Evolutionary conservation across 1,284 basidiomycete species (phyloP).

Genomic region (Ustilago curta): DNA sequence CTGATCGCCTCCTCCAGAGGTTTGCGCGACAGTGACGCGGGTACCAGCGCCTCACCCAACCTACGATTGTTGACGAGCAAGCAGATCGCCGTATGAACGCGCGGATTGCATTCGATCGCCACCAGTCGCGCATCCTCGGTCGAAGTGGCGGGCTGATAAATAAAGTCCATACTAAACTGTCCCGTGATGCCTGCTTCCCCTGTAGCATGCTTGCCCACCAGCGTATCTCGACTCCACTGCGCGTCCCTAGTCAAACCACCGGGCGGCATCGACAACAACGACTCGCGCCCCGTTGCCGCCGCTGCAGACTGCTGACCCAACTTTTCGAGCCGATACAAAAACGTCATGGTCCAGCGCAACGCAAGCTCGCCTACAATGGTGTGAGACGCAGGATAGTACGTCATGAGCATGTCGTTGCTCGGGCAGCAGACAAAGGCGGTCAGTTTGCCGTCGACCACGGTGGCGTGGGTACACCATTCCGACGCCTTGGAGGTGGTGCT

Average conservation of each 20-base stretch:
- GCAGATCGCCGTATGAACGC: slow-evolving; percentile 71
- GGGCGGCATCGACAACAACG: not conserved
- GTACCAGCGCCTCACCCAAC: slow-evolving; percentile 38
- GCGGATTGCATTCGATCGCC: slow-evolving; percentile 71
- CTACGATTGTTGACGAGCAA: slow-evolving; percentile 62
- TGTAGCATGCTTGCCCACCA: slow-evolving; percentile 34
- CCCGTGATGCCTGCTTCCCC: slow-evolving; percentile 64
- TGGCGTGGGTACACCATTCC: slow-evolving; percentile 71
- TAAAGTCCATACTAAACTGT: slow-evolving; percentile 72
- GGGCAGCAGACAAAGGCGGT: slow-evolving; percentile 71
- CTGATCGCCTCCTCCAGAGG: not conserved
- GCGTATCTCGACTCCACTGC: slow-evolving; percentile 29
- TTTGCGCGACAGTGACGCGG: slow-evolving; percentile 9
- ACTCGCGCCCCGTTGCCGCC: too few relatives aligned
- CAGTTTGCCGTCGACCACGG: slow-evolving; percentile 70
- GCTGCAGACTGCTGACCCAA: not conserved
- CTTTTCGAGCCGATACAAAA: slow-evolving; percentile 64
- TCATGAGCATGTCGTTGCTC: slow-evolving; percentile 72
- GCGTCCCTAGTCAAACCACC: slow-evolving; percentile 2
- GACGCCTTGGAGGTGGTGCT: slow-evolving; percentile 18
- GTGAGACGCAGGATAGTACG: slow-evolving; percentile 69
- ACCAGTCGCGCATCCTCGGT: slow-evolving; percentile 67
- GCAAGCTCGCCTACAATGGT: slow-evolving; percentile 66
- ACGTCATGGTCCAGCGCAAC: slow-evolving; percentile 69
- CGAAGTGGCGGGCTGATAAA: slow-evolving; percentile 65